Evolutionary conservation across 108 stramenopile genomes (phyloP).

Genomic region (Cyclostephanos invisitatus): DNA sequence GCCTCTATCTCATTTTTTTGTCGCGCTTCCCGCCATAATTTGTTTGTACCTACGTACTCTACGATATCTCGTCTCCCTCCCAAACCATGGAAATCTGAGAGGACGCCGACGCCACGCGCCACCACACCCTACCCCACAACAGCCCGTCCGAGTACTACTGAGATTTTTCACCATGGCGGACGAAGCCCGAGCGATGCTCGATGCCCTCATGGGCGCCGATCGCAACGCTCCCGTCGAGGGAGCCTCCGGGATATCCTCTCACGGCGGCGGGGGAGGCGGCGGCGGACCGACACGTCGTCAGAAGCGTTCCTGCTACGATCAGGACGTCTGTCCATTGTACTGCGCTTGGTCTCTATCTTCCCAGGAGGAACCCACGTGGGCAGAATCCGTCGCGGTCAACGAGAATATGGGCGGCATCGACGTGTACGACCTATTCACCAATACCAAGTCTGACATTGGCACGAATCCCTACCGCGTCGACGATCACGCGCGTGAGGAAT

Average conservation of each 20-base stretch:
- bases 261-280: slow-evolving; percentile 19
- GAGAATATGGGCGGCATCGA: slow-evolving; percentile 65
- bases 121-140: not conserved
- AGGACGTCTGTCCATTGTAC: slow-evolving; percentile 83
- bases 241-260: slow-evolving; percentile 31
- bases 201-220: slow-evolving; percentile 87
- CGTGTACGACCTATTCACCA: slow-evolving; percentile 86
- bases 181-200: slow-evolving; percentile 80
- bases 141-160: not conserved
- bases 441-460: slow-evolving; percentile 85
- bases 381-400: slow-evolving; percentile 45
- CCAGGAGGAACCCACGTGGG: slow-evolving; percentile 41
- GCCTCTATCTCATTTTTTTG: too few relatives aligned
- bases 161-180: slow-evolving; percentile 52
- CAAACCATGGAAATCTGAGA: too few relatives aligned
- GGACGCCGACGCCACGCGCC: too few relatives aligned
- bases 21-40: too few relatives aligned
- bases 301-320: slow-evolving; percentile 81
- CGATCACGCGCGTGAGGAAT: slow-evolving; percentile 74
- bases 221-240: slow-evolving; percentile 71
- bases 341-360: slow-evolving; percentile 70
- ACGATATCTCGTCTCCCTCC: too few relatives aligned
- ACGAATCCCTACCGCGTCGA: slow-evolving; percentile 71
- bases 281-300: slow-evolving; percentile 25
- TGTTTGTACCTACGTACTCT: too few relatives aligned